These are phyloP conservation scores for Rickenella mellea DNA, from an alignment of 768 basidiomycete species.

Conservation along the genomic window DNA sequence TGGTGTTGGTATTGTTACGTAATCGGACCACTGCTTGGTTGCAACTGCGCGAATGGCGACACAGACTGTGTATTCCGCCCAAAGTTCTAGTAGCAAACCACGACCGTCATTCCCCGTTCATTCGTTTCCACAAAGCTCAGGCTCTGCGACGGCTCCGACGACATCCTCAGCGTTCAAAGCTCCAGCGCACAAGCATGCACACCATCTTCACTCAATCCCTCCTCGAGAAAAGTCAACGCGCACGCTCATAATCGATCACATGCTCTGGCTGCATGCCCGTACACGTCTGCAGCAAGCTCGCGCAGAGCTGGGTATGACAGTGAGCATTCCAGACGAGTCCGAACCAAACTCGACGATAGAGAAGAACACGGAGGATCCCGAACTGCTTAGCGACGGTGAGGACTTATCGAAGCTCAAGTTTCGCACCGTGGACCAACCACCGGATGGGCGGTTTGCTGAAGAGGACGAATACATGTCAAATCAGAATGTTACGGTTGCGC, in stretches of 20 bases:
- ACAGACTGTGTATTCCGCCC: too few species aligned
- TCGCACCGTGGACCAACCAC: conserved; percentile 23
- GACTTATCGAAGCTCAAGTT: conserved; percentile 16
- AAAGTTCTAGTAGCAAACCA: too few species aligned
- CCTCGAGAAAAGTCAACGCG: conserved; percentile 84
- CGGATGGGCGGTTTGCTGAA: conserved; percentile 22
- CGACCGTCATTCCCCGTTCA: too few species aligned
- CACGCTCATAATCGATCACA: conserved; percentile 80
- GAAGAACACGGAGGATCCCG: conserved; percentile 69
- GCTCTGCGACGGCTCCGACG: too few species aligned
- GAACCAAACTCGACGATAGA: conserved; percentile 59
- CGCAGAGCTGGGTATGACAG: conserved; percentile 80
- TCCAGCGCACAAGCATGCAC: conserved; percentile 81
- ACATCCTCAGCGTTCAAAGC: conserved; percentile 51
- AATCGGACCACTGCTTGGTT: too few species aligned
- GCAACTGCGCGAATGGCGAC: too few species aligned
- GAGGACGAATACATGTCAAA: conserved; percentile 46
- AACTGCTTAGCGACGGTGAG: conserved; percentile 57
- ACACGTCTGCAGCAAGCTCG: conserved; percentile 78
- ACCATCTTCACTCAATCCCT: conserved; percentile 79
- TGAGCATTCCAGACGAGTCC: conserved; percentile 61
- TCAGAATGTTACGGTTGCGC: conserved; percentile 57
- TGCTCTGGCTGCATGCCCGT: conserved; percentile 76
- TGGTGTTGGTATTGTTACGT: too few species aligned
- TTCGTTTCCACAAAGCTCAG: too few species aligned